A percentile compares a stretch with the other conserved stretches of the same genome.
phyloP scores from a whole-genome alignment of 352 stramenopile species.

The Aphanomyces astaci region DNA sequence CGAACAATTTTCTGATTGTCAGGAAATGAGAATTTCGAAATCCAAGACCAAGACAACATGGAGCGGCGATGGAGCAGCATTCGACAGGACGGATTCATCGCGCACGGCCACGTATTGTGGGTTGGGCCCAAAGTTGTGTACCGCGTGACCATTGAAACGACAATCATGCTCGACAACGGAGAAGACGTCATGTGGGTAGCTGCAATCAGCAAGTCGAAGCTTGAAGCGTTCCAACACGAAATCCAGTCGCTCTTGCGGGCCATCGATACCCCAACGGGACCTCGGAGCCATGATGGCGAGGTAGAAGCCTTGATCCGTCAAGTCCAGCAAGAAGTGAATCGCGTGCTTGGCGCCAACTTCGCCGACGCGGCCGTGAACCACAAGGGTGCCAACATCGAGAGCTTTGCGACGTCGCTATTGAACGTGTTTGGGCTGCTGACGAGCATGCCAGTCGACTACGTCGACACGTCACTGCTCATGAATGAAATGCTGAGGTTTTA shows the following conservation, averaged over 20 bases:
- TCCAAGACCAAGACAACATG: neutral
- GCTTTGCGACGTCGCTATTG: neutral
- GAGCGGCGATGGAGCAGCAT: slow-evolving; percentile 9
- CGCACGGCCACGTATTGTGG: slow-evolving; percentile 13
- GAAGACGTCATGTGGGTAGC: neutral
- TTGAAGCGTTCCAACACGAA: neutral
- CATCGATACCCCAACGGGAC: neutral
- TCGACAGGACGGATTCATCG: slow-evolving; percentile 11
- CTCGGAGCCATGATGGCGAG: slow-evolving; percentile 2
- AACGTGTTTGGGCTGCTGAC: slow-evolving; percentile 13
- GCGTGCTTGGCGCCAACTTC: neutral
- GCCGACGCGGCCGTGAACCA: neutral
- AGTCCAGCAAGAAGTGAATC: neutral
- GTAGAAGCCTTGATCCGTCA: slow-evolving; percentile 5
- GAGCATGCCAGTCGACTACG: neutral
- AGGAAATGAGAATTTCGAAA: too few relatives aligned
- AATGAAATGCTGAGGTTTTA: slow-evolving; percentile 22
- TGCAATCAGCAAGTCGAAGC: slow-evolving; percentile 16
- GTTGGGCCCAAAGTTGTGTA: slow-evolving; percentile 20
- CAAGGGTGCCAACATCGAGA: neutral
- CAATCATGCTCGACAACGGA: neutral
- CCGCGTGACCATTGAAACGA: slow-evolving; percentile 18
- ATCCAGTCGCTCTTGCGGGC: neutral
- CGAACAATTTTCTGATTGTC: too few relatives aligned
- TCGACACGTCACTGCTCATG: neutral